Evolutionary conservation across 2,329 filamentous ascomycete genomes (phyloP).

Genomic region (Phialophora expanda): DNA sequence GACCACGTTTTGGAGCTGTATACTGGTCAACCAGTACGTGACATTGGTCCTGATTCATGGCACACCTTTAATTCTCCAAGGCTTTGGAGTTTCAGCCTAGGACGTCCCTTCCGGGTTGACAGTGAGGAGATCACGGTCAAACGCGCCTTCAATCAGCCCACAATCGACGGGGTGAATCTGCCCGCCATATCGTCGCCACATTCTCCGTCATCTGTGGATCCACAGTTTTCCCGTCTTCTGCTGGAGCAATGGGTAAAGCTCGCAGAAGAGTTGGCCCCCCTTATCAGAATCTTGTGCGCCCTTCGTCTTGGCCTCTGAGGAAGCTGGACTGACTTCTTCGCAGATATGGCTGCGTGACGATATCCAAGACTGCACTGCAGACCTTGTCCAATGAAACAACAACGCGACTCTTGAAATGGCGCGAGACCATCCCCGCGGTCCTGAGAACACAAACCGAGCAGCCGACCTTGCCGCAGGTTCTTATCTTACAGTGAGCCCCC

Average conservation of each 20-base stretch:
- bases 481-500: slow-evolving; percentile 8
- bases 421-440: slow-evolving; percentile 1
- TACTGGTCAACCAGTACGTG: slow-evolving; percentile 1
- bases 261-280: slow-evolving; percentile 8
- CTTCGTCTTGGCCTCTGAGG: neutral
- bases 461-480: slow-evolving; percentile 1
- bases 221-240: neutral
- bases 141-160: neutral
- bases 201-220: too few relatives aligned
- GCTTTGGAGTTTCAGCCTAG: slow-evolving; percentile 1
- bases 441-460: neutral
- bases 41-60: neutral
- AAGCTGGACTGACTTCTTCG: neutral
- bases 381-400: slow-evolving; percentile 1
- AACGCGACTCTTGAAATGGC: slow-evolving; percentile 5
- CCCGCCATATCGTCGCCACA: neutral
- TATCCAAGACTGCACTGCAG: slow-evolving; percentile 5
- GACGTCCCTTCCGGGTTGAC: slow-evolving; percentile 5
- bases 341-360: slow-evolving; percentile 8
- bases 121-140: neutral
- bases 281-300: slow-evolving; percentile 9
- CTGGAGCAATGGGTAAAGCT: slow-evolving; percentile 7
- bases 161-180: too few relatives aligned
- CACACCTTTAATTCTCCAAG: neutral
- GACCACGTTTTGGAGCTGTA: slow-evolving; percentile 7